phyloP scores from a whole-genome alignment of 306 rosid genomes.

The Neltuma alba region DNA sequence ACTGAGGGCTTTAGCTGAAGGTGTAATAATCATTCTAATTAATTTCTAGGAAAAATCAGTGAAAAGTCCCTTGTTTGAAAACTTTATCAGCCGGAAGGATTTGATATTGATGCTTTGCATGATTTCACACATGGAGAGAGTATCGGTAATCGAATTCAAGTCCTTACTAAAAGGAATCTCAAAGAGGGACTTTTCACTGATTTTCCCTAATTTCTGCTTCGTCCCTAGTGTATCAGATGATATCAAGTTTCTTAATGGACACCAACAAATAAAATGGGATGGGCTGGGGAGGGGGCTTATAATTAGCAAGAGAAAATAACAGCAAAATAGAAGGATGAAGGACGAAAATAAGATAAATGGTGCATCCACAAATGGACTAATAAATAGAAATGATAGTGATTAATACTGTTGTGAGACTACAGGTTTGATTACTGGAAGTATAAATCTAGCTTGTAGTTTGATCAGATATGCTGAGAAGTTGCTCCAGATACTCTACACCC shows the following conservation, averaged over 20 bases:
- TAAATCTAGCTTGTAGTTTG: neutral
- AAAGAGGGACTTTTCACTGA: no score
- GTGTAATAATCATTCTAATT: no score
- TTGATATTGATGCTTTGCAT: no score
- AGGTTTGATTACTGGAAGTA: neutral
- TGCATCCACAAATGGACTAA: neutral
- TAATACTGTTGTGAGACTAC: neutral
- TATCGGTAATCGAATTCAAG: no score
- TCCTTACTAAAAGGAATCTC: no score
- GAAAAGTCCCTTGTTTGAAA: no score
- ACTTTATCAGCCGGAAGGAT: no score
- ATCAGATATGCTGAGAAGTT: slow-evolving; percentile 46
- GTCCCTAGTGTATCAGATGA: neutral
- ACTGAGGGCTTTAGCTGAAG: no score
- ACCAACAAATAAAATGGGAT: neutral
- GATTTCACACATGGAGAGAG: no score
- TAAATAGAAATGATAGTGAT: neutral
- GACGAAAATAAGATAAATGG: neutral
- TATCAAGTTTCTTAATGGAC: neutral
- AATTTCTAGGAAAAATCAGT: no score
- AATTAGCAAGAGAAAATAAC: neutral
- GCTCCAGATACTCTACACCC: slow-evolving; percentile 70
- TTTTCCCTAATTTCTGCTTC: no score
- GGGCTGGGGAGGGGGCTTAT: neutral
- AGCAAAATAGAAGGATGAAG: neutral